Base-by-base conservation (phyloP, 2,329 filamentous ascomycete species). In the Grosmannia clavigera region DNA sequence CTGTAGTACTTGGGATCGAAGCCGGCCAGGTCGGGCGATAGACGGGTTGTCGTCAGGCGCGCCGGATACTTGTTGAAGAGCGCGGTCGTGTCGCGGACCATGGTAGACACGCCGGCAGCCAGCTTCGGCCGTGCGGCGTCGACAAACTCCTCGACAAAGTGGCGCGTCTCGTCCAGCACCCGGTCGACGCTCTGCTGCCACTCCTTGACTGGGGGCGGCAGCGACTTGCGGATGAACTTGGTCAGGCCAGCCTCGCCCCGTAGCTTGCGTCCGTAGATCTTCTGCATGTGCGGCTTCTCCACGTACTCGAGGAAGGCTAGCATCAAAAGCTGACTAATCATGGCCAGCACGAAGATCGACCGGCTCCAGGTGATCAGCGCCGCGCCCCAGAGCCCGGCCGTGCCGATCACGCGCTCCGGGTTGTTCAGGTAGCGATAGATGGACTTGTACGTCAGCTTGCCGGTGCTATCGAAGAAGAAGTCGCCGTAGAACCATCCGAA, bases 401-500 rank as follows among this genome's bases (percentile, higher is more conserved):
- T 85, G 33, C 94, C 94, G 64, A 99, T 86, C 48, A 97, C 86
- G 60, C 92, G 87, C 72, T 99, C 94, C 0, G 94, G 94, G 69
- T 97, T 99, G 76, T 99, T 99, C 65, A 99, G 78, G 74, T 95
- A 99, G 55, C 94, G 90, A 72, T 99, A 99, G 68, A 99, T 99
- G 63, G 92, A 95, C 66, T 88, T 91, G 74, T 99, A 99, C 0
- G 90, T 97, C 63, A 97, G 79, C 73, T 94, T 95, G 14, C 87
- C 86, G 12, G 86, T 83, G 54, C 90, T 87, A 63, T 96, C 90
- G 70, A 94, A 96, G 79, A 99, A 97, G 77, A 97, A 99, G 71
- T 99, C 94, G 22, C 94, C 94, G 69, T 92, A 97, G 78, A 97
- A 97, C 92, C 92, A 99, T 67, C 94, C 94, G 68, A 97, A 99